Conservation (phyloP, 2,329 filamentous ascomycete species). For the Trichoderma cornu-damae region DNA sequence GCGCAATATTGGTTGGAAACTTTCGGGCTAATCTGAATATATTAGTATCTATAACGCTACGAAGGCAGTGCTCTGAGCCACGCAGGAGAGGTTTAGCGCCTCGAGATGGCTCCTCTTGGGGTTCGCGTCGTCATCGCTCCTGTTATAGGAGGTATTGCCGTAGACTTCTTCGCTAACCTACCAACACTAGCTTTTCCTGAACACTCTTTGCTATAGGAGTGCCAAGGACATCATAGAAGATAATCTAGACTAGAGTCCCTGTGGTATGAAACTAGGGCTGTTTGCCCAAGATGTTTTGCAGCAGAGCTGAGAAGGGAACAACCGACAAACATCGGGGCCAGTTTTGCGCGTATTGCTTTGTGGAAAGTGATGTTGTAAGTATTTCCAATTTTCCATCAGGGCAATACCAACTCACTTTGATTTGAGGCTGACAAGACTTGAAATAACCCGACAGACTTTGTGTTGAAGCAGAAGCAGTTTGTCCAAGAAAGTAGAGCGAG, state of each 20-base stretch:
- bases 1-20: no score
- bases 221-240: slow-evolving; percentile 9
- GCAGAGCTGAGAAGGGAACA: slow-evolving; percentile 22
- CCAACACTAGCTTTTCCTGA: slow-evolving; percentile 18
- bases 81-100: slow-evolving; percentile 25
- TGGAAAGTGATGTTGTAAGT: slow-evolving; percentile 2
- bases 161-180: slow-evolving; percentile 17
- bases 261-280: slow-evolving; percentile 16
- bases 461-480: not conserved
- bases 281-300: slow-evolving; percentile 22
- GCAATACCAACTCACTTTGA: not conserved
- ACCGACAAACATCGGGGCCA: slow-evolving; percentile 22
- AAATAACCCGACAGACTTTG: not conserved
- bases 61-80: slow-evolving; percentile 24
- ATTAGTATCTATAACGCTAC: slow-evolving; percentile 25
- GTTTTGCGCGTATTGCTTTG: slow-evolving; percentile 3
- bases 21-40: not conserved
- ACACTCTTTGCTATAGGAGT: slow-evolving; percentile 20
- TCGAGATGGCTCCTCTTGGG: slow-evolving; percentile 27
- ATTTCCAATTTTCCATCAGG: rapidly evolving
- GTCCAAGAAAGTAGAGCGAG: not conserved
- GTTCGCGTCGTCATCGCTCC: slow-evolving; percentile 25
- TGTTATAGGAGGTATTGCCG: slow-evolving; percentile 21
- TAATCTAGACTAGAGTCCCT: slow-evolving; percentile 9
- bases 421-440: not conserved